Base-by-base conservation (phyloP, 2,329 filamentous ascomycete genomes). In the Xylariaceae sp. region DNA sequence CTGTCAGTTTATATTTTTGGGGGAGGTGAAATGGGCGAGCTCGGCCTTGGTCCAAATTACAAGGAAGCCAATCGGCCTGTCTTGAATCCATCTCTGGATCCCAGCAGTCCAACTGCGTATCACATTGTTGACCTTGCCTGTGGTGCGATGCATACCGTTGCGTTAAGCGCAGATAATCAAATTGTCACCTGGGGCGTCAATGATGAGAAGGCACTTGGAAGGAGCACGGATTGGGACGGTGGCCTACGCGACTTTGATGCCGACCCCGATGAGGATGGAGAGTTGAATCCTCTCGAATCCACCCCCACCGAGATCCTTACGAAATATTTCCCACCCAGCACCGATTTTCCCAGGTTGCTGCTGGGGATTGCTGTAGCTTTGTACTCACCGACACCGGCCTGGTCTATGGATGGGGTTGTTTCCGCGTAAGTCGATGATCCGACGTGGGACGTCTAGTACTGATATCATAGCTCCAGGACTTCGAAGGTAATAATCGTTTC, bases 331-430 rank as follows among this genome's bases (percentile, higher is more conserved):
- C 78, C 80, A 3, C 73, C 78, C 52, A 78, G 76, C 41, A 83
- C 81, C 7, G 69, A 74, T n/a, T 85, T 87, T 62, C 80, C 15
- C 76, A 81, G 51, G 73, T 88, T 40, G 78, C 77, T 39, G 83
- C 84, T 33, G 81, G 81, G 23, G 83, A 87, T 65, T 85, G 80
- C 60, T 78, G 78, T 40, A 82, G 81, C 3, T 85, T 87, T 62
- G 84, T 78, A 10, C 75, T 88, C 9, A 87, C 85, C 4, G 77
- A 80, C 16, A 79, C 82, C 46, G 85, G 85, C 15, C 72, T 77
- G 30, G 81, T 88, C 18, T 87, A 85, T 64, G 84, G 84, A 35
- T 88, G 85, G 83, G 85, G 85, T 20, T 84, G 82, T 8, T 88
- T 88, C 73, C 72, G 81, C 64, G 81, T 83, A 75, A 69, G 78